A percentile compares a stretch with the other conserved stretches of the same genome.
Evolutionary conservation across 2,329 filamentous ascomycete species (phyloP).

Genomic region (Magnaporthiopsis incrustans): DNA sequence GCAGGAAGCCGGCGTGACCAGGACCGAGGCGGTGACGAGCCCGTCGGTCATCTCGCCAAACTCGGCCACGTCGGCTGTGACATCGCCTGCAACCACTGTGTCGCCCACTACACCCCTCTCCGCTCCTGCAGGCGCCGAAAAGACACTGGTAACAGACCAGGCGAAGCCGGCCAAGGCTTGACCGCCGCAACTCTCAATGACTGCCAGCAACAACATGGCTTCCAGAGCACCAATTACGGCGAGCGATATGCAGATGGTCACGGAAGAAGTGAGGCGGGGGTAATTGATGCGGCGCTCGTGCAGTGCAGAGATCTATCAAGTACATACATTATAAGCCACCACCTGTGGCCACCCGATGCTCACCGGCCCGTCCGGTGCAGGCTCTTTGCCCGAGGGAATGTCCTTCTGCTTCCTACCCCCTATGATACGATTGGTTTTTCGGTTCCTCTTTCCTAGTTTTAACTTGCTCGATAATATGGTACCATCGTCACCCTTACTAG

Average conservation of each 20-base stretch:
- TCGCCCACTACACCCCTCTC: background rate
- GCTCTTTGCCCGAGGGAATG: background rate
- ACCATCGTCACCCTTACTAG: background rate
- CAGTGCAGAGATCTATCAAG: background rate
- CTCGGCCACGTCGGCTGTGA: slow-evolving; percentile 8
- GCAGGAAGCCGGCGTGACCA: slow-evolving; percentile 41
- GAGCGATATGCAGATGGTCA: background rate
- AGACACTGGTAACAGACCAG: slow-evolving; percentile 3
- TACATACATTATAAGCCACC: background rate
- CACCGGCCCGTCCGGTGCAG: background rate
- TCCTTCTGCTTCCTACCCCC: background rate
- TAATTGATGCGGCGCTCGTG: background rate
- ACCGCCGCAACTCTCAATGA: background rate
- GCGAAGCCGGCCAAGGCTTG: slow-evolving; percentile 1
- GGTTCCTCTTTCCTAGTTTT: background rate
- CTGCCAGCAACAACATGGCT: background rate
- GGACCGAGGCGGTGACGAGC: slow-evolving; percentile 22
- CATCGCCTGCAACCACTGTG: background rate
- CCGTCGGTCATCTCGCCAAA: slow-evolving; percentile 23
- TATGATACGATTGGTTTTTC: background rate
- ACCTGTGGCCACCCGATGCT: too few relatives aligned
- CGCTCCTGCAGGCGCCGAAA: background rate
- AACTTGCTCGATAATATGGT: background rate
- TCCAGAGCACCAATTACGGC: background rate
- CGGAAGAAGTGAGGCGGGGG: background rate